Base-by-base conservation (phyloP, 345 rosid species). In the Hirschfeldia incana region DNA sequence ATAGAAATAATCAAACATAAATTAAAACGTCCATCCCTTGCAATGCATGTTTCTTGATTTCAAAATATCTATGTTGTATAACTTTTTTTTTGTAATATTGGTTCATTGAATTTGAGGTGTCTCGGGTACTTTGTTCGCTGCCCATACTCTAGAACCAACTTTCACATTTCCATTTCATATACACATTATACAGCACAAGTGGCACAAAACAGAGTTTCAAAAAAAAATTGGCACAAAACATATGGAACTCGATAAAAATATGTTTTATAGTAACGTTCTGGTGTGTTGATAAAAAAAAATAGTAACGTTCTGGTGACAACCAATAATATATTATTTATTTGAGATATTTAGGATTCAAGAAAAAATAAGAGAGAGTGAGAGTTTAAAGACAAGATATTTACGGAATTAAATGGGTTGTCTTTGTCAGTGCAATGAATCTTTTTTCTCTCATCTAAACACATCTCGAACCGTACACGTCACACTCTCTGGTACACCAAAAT, bases 391-490 rank as follows among this genome's bases (percentile, higher is more conserved):
- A 66, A 78, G 77, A 78, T 78, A 78, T 78, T 78, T 73, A 78
- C 77, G 77, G 73, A 67, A 58, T 68, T 21, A 1, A 72, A 39
- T 32, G 59, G 0, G 44, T 12, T 59, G 77, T 78, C 77, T 42
- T 66, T 78, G 73, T 78, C 81, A 78, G 77, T 78, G 73, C 81
- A 78, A 67, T 72, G 74, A 73, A 79, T 78, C 26, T 53, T 53
- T 66, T 77, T 9, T 46, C 65, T 58, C 17, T 13, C 10, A 42
- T 66, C 46, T 46, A 73, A 21, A 72, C 33, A 46, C 69, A 79
- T 61, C 82, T 67, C 42, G 8, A 16, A 68, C 82, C 78, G 82
- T 79, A 73, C 78, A 79, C 82, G 82, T 79, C 74, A 79, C 78
- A 69, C 69, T 46, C 73, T 78, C 70, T 73, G 33, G 2, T 21